Evolutionary conservation across 768 basidiomycete genomes (phyloP), one percentile per base, ranked within the genome.

Genomic region (Trametes cubensis): DNA sequence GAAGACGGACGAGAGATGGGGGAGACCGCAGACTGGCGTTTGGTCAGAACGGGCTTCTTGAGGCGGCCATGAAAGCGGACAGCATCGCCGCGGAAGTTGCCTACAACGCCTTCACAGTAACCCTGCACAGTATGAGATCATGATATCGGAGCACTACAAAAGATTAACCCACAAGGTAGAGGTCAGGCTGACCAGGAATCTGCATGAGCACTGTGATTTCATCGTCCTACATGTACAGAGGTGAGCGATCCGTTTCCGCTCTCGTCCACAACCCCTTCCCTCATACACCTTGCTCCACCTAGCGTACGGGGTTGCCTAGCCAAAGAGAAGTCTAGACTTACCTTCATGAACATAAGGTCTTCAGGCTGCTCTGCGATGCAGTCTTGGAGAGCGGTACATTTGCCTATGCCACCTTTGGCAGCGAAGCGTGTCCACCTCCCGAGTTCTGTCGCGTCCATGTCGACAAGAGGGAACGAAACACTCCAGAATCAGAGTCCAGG

Each of bases 261-360:
- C 10, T 11, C 34, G 34, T 10, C 34, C 11, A 11, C 34, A 10
- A 34, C 10, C 34, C 34, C 34, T 6, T 34, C 34, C 11, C 11
- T 34, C 34, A 34, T 11, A 34, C 5, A 11, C 6, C 34, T 34
- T 34, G 34, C 4, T 8, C 8, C 8, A 34, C 34, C 34, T 11
- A 11, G 34, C 2, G 2, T 34, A 11, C 34, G 4, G 20, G 25
- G 23, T 21, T 18, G 28, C 21, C 26, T 48, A 44, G 8, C 13
- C 50, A 17, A 44, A 28, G 23, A 40, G 18, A 38, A 28, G 10
- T 5, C 10, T 10, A 11, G 34, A 77, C 82, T 50, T 58, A 86
- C 91, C 82, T 89, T 87, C 51, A 94, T 74, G 72, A 95, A 94
- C 92, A 95, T 95, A 47, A 95, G 79, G 73, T 94, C 92, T 23